These are phyloP conservation scores for Cardamine resedifolia DNA, from an alignment of 345 rosid species.

Conservation along the genomic window DNA sequence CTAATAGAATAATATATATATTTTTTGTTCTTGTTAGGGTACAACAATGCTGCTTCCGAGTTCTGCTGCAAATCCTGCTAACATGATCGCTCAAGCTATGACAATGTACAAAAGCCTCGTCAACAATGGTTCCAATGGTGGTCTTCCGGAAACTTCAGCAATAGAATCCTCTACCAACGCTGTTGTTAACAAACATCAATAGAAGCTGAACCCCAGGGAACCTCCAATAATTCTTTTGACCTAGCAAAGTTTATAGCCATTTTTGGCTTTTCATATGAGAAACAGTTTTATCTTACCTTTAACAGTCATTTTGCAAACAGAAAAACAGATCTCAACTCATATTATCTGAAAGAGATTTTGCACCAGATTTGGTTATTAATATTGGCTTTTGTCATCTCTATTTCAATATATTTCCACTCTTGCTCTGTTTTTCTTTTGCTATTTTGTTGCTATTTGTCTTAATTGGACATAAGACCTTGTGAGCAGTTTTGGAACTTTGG, in stretches of 20 bases:
- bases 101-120: conserved; percentile 73
- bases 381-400: neutral
- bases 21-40: conserved; percentile 43
- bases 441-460: conserved; percentile 1
- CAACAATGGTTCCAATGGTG: conserved; percentile 40
- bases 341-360: conserved; percentile 3
- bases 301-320: conserved; percentile 7
- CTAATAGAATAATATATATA: neutral
- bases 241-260: neutral
- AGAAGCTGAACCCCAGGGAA: conserved; percentile 15
- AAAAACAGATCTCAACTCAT: neutral
- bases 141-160: conserved; percentile 23
- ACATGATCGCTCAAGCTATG: conserved; percentile 74
- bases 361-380: neutral
- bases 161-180: conserved; percentile 18
- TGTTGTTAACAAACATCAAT: conserved; percentile 3
- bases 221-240: conserved; percentile 10
- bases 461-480: conserved; percentile 6
- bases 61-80: conserved; percentile 61
- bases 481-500: neutral
- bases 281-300: conserved; percentile 17
- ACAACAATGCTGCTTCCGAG: conserved; percentile 93
- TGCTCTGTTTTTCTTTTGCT: neutral
- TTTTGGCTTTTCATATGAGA: neutral
- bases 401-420: neutral